Evolutionary conservation across 768 basidiomycete genomes (phyloP), one percentile per base, ranked within the genome.

Genomic region (Agaricus subrufescens): DNA sequence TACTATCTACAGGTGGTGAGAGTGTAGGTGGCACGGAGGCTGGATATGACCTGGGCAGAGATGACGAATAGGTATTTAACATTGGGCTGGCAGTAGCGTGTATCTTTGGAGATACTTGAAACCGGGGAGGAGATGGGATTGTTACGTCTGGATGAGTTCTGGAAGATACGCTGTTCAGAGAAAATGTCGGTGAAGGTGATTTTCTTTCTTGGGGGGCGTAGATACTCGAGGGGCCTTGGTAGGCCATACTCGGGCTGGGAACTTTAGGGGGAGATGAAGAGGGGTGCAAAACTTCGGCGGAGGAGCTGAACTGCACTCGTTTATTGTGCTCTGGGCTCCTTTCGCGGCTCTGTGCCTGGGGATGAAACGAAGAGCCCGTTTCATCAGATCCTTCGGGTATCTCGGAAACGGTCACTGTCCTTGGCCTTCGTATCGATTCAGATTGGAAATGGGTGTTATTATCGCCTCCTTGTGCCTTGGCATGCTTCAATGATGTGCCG

Each of bases 281-380:
- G 30, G 65, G 58, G 40, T 53, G 62, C 53, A 56, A 73, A 26
- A 72, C 75, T 1, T 62, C 63, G 6, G 75, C 75, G 4, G 77
- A 75, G 0, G 80, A 76, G 5, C 79, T 74, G 67, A 82, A 83
- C 56, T 71, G 78, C 7, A 81, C 82, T 54, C 71, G 77, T 65
- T 79, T 78, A 31, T 67, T 67, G 7, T 67, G 63, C 45, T 70
- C 72, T 19, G 68, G 65, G 31, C 69, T 73, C 34, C 71, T 70
- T 53, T 65, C 64, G 4, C 56, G 49, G 14, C 55, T 56, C 26
- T 42, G 49, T 19, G 56, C 31, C 29, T 62, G 19, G 19, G 19
- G 19, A 19, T 19, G 19, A 19, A 19, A 19, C 19, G 19, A 19
- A 19, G 50, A n/a, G 62, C 34, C 34, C 34, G 19, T 19, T 19